Evolutionary conservation across 768 basidiomycete genomes (phyloP), one percentile per base, ranked within the genome.

Genomic region (Scleroderma bovista): DNA sequence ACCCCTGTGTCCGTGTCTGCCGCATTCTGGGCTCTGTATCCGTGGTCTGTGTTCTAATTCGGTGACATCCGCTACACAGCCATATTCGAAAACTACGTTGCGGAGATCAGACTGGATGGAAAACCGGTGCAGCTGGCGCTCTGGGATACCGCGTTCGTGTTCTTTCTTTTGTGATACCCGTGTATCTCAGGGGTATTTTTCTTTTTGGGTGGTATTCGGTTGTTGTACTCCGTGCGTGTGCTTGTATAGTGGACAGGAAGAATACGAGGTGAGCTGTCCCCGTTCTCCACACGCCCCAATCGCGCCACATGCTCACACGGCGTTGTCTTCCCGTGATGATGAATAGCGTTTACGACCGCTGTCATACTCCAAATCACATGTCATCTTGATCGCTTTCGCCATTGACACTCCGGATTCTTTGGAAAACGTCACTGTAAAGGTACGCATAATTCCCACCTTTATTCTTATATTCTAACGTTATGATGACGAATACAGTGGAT

Each of bases 121-220:
- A 98, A 98, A 69, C 91, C 94, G 33, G 92, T 99, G 16, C 94
- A 98, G 68, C 71, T 98, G 51, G 95, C 96, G 37, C 72, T 98
- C 39, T 98, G 96, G 96, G 96, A 99, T 78, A 98, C 96, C 48
- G 96, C 96, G 94, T 96, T 67, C 69, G 90, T 84, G n/a, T n/a
- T 84, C 42, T 16, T 19, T 6, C 23, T 38, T 7, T 32, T 40
- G 46, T 44, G 47, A 34, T 50, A 48, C n/a, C n/a, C n/a, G 26
- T 20, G 1, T 43, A 12, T 43, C 24, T 7, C 23, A 43, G 13
- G 13, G 24, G 41, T 8, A 6, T 26, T 10, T 29, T 24, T 29
- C 16, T 40, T 40, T 29, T 29, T 9, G 26, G 26, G 26, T 29
- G 26, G 9, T 29, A 29, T 29, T 9, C 26, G 4, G 26, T 29